Conservation (phyloP, 2,329 filamentous ascomycete species). For the Eutypa lata region DNA sequence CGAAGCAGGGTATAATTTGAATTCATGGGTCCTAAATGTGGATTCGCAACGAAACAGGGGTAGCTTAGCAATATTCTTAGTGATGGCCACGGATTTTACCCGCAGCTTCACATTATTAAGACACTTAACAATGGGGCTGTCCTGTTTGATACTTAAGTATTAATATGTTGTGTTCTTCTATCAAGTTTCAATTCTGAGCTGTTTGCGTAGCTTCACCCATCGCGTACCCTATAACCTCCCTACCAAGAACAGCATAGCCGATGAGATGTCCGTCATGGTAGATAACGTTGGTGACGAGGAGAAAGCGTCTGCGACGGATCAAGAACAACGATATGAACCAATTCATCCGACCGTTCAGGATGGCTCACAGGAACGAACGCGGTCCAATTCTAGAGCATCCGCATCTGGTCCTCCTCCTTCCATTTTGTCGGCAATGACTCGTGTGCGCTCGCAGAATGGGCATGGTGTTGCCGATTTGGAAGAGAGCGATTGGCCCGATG, state of each 20-base stretch:
- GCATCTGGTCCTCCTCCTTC: background rate
- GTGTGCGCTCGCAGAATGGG: constrained; percentile 22
- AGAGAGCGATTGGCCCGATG: constrained; percentile 11
- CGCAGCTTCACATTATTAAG: no score
- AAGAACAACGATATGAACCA: background rate
- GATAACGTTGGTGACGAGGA: background rate
- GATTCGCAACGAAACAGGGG: background rate
- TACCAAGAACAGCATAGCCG: background rate
- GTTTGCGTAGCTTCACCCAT: no score
- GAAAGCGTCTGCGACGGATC: background rate
- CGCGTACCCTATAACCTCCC: background rate
- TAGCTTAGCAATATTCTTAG: no score
- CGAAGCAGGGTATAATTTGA: no score
- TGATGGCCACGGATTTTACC: no score
- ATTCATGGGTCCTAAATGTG: background rate
- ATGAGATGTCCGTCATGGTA: background rate
- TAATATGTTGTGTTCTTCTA: background rate
- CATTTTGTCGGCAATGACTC: constrained; percentile 1
- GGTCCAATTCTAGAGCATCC: background rate
- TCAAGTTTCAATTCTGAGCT: no score
- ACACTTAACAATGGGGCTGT: no score
- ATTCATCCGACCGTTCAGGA: background rate
- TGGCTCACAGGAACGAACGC: background rate
- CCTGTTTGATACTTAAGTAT: no score
- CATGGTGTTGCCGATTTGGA: constrained; percentile 22